These are phyloP conservation scores for Saccharomycopsis fodiens DNA, from an alignment of 805 yeast genomes.

Conservation along the genomic window DNA sequence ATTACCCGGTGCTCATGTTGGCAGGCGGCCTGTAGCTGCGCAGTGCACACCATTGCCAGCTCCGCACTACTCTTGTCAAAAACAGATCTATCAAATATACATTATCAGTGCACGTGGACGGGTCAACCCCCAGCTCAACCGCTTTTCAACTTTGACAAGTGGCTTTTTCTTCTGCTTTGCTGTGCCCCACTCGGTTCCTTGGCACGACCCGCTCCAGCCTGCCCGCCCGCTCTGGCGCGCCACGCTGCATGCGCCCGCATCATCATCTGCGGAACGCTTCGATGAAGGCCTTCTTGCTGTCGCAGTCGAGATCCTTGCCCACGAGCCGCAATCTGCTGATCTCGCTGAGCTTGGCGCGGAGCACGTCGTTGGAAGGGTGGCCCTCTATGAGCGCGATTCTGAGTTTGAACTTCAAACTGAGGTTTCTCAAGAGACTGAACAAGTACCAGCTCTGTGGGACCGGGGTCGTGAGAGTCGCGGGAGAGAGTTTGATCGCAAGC, in stretches of 20 bases:
- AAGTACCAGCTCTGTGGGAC: conserved; percentile 5
- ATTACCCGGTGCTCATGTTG: too few species aligned
- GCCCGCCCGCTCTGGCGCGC: too few species aligned
- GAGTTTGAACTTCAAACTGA: conserved; percentile 4
- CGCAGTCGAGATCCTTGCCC: conserved; percentile 4
- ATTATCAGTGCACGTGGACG: too few species aligned
- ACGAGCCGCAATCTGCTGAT: conserved; percentile 11
- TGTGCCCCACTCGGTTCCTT: too few species aligned
- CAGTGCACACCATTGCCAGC: too few species aligned
- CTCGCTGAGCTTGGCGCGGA: conserved; percentile 8
- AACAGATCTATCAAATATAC: too few species aligned
- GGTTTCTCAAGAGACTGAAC: conserved; percentile 1
- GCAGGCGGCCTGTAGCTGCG: too few species aligned
- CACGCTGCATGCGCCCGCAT: background rate
- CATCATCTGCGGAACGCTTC: background rate
- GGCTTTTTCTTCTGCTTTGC: too few species aligned
- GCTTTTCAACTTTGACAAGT: too few species aligned
- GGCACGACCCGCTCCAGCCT: too few species aligned
- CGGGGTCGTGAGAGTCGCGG: conserved; percentile 15
- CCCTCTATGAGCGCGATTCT: conserved; percentile 1
- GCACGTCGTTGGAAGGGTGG: background rate
- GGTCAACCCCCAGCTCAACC: too few species aligned
- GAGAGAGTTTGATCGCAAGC: conserved; percentile 8
- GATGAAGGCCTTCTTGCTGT: conserved; percentile 3
- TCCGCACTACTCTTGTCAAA: too few species aligned